Evolutionary conservation across 352 stramenopile genomes (phyloP).

Genomic region (Globisporangium perplexum): DNA sequence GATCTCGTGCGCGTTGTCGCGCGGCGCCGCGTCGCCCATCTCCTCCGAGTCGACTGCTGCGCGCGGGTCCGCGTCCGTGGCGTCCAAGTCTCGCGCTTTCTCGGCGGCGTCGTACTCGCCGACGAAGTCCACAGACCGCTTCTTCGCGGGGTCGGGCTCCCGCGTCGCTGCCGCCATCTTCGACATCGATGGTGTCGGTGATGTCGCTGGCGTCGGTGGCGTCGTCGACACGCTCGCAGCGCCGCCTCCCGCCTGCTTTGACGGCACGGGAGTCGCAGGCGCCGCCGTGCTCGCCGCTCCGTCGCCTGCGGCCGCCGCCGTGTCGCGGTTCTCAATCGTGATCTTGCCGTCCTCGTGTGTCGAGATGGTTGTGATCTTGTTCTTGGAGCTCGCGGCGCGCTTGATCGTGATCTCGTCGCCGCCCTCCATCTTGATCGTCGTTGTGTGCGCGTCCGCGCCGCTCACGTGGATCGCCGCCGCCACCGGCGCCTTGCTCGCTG

Average conservation of each 20-base stretch:
- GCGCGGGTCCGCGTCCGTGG: constrained; percentile 2
- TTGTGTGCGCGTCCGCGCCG: constrained; percentile 37
- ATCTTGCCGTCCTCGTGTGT: constrained; percentile 67
- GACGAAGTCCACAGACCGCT: constrained; percentile 9
- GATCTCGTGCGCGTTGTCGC: constrained; percentile 20
- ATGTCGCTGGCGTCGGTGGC: too few species aligned
- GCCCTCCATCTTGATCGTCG: constrained; percentile 69
- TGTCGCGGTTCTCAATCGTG: constrained; percentile 51
- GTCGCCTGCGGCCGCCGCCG: constrained; percentile 11
- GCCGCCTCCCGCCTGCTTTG: not conserved
- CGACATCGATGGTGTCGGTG: too few species aligned
- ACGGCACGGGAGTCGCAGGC: not conserved
- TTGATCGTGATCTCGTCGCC: constrained; percentile 82
- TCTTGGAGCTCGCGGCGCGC: constrained; percentile 41
- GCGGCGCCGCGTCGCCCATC: not conserved
- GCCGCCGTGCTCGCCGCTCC: not conserved
- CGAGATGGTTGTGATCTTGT: constrained; percentile 67
- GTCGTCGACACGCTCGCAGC: not conserved
- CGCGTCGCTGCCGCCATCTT: not conserved
- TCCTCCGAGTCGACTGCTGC: constrained; percentile 1
- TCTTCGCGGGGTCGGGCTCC: not conserved
- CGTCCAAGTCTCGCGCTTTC: not conserved
- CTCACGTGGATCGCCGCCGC: constrained; percentile 15
- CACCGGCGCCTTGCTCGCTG: not conserved
- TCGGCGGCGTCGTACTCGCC: constrained; percentile 13